Evolutionary conservation across 495 filamentous ascomycete species (phyloP), one percentile per base, ranked within the genome.

Genomic region (Penicillium parvum): DNA sequence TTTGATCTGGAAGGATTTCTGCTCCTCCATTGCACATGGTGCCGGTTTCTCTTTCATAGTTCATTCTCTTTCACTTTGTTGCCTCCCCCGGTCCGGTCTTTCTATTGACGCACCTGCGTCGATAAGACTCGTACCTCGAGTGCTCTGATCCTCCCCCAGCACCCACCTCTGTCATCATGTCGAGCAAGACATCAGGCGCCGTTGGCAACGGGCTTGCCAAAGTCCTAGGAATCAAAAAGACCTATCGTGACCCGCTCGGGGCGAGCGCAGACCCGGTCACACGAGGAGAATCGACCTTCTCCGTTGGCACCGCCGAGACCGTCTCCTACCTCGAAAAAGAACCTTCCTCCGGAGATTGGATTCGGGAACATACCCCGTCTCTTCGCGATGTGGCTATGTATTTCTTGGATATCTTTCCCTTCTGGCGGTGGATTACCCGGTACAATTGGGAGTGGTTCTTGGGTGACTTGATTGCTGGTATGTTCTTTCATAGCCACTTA

Each of bases 391-490:
- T 83, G n/a, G 38, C 50, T 7, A 48, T 64, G 0, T 96, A 94
- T 53, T 30, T 79, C 27, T 50, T 71, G 20, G 80, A 75, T 11
- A 66, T 97, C 9, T 91, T 96, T 52, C 90, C 90, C 0, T 95
- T 95, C 50, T 49, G 83, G 11, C 71, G 78, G 2, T 96, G 91
- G 90, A 90, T 96, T 44, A 65, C 67, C 5, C 73, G 79, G 33
- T 96, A 96, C 63, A 96, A 96, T 58, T 9, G 77, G 32, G 79
- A 85, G 68, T 96, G 90, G 90, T 67, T 95, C 7, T 51, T 78
- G 20, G 90, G 90, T 27, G 91, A 96, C 69, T 62, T 95, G 23
- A 81, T 95, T 32, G 91, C 90, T 40, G 90, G 90, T 55, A 19
- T 25, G 22, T 25, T 9, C 22, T 25, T 25, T 25, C 5, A 25